Base-by-base conservation (phyloP, 1,284 basidiomycete species). In the Ustilago nuda region DNA sequence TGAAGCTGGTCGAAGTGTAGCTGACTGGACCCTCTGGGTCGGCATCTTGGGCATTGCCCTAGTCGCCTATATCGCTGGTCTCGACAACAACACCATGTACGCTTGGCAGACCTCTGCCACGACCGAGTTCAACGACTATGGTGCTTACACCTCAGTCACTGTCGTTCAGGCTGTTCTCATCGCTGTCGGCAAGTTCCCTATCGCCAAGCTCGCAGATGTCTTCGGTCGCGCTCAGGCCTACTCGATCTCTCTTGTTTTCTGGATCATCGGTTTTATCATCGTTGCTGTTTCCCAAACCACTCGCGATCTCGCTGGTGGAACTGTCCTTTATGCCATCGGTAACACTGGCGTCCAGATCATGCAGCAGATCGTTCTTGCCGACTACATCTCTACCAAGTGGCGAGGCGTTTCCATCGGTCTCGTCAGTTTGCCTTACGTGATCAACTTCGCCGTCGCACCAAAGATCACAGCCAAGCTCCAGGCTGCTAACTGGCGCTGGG, bases 141-240 rank as follows among this genome's bases (percentile, higher is more conserved):
- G 51, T 11, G 67, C 71, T 30, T 82, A 81, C 72, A 72, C 76
- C 27, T 61, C 82, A 53, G 55, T 83, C 53, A 13, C 41, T 27
- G 56, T 81, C 48, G 68, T 81, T 3, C 83, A 85, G 64, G 65
- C 68, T n/a, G 81, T 85, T 45, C 73, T 85, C 48, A 79, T 84
- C 54, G 84, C 82, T 36, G 81, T 86, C 56, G 72, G 66, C 64
- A 85, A 85, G 67, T 81, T 83, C 63, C 78, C 83, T 46, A 75
- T 85, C 63, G 84, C 79, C 27, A 85, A 85, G 66, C n/a, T 85
- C 13, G 71, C 83, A 27, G 84, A 85, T 55, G 81, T 85, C 36
- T 85, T 85, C 27, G 84, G 84, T 45, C 78, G 84, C 11, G 82
- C 80, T 8, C 63, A 81, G 30, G 84, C 82, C 30, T 82, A 79